Evolutionary conservation across 805 yeast genomes (phyloP).

Genomic region (Saccharomycopsis sp.): DNA sequence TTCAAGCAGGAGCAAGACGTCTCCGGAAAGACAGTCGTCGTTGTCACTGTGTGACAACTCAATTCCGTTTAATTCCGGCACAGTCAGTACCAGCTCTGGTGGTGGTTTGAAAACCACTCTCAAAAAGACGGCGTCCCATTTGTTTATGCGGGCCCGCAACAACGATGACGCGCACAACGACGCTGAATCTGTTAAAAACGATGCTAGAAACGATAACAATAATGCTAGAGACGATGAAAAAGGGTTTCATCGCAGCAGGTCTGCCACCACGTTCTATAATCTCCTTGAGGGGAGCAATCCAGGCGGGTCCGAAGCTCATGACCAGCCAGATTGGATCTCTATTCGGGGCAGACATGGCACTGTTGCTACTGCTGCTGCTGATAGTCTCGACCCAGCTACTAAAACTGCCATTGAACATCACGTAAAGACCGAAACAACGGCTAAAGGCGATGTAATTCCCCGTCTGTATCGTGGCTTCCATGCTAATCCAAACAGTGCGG

Average conservation of each 20-base stretch:
- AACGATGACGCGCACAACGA: constrained; percentile 9
- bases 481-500: constrained; percentile 1
- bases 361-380: too few species aligned
- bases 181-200: not conserved
- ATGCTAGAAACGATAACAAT: not conserved
- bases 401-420: constrained; percentile 1
- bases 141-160: constrained; percentile 9
- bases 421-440: not conserved
- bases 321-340: constrained; percentile 1
- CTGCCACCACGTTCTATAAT: not conserved
- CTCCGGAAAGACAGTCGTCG: not conserved
- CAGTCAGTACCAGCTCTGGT: not conserved
- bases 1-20: not conserved
- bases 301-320: not conserved
- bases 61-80: not conserved
- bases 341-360: too few species aligned
- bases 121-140: constrained; percentile 18
- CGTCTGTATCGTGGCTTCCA: constrained; percentile 15
- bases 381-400: too few species aligned
- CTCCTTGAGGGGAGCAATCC: not conserved
- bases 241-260: not conserved
- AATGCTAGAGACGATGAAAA: not conserved
- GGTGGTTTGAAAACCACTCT: constrained; percentile 1
- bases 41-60: not conserved
- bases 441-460: not conserved